Percentiles rank a stretch among this genome's conserved stretches.
These are phyloP conservation scores for Rhodotorula taiwanensis DNA, from an alignment of 768 basidiomycete species.

Conservation along the genomic window DNA sequence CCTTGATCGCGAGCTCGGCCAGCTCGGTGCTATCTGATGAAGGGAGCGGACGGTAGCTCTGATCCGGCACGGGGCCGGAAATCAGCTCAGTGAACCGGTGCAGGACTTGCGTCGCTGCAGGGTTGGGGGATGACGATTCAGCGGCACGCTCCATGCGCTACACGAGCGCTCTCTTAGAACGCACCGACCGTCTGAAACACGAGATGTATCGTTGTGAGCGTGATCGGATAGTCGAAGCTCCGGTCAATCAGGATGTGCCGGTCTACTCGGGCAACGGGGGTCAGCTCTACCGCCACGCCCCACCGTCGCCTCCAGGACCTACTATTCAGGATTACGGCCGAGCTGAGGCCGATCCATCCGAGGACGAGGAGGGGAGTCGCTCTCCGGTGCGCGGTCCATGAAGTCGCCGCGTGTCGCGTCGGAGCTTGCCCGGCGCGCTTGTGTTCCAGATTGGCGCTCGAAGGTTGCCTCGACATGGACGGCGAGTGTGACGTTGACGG, in stretches of 20 bases:
- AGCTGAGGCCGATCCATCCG: slow-evolving; percentile 15
- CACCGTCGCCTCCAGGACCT: neutral
- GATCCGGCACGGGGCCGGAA: slow-evolving; percentile 54
- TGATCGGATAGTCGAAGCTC: slow-evolving; percentile 81
- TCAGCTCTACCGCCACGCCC: too few species aligned
- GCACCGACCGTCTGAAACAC: slow-evolving; percentile 50
- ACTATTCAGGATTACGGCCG: slow-evolving; percentile 21
- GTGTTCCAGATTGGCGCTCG: too few species aligned
- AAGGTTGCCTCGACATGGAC: too few species aligned
- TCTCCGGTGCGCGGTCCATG: neutral
- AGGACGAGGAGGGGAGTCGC: slow-evolving; percentile 11
- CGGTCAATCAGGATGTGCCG: slow-evolving; percentile 48
- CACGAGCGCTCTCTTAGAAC: too few species aligned
- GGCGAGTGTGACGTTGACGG: too few species aligned
- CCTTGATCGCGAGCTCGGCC: neutral
- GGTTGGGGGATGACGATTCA: neutral
- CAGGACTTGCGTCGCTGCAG: slow-evolving; percentile 61
- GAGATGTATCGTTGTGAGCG: slow-evolving; percentile 45
- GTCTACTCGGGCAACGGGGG: neutral
- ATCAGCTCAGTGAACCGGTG: slow-evolving; percentile 72
- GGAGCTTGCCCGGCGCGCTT: too few species aligned
- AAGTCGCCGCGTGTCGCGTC: slow-evolving; percentile 5
- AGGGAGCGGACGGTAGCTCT: slow-evolving; percentile 17
- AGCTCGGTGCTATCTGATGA: slow-evolving; percentile 2
- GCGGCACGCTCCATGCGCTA: too few species aligned